phyloP scores from a whole-genome alignment of 495 filamentous ascomycete species.

The Hypoxylon fragiforme region DNA sequence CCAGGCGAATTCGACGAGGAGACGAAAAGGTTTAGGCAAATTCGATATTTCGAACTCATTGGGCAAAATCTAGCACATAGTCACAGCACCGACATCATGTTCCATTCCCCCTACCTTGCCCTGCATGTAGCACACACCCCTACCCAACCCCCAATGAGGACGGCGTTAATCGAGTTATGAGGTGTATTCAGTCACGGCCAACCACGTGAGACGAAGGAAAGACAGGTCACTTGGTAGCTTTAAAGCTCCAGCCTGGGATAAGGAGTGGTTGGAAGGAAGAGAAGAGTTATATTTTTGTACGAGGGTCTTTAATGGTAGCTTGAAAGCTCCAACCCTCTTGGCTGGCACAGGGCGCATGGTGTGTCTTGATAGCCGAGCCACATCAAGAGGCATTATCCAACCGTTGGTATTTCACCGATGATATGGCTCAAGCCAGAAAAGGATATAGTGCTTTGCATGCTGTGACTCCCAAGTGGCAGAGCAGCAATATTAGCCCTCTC shows the following conservation, averaged over 20 bases:
- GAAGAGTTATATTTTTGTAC: slow-evolving; percentile 28
- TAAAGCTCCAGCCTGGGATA: slow-evolving; percentile 54
- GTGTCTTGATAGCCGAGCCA: slow-evolving; percentile 5
- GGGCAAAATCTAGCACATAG: slow-evolving; percentile 30
- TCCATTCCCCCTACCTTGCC: slow-evolving; percentile 26
- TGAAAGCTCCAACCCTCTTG: slow-evolving; percentile 55
- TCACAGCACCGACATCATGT: slow-evolving; percentile 34
- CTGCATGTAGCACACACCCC: slow-evolving; percentile 21
- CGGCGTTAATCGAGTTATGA: slow-evolving; percentile 49
- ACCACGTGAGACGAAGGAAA: slow-evolving; percentile 34
- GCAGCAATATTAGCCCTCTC: slow-evolving; percentile 5
- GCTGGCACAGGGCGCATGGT: slow-evolving; percentile 7
- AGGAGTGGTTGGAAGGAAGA: slow-evolving; percentile 24
- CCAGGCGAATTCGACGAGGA: slow-evolving; percentile 3
- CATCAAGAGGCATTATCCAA: slow-evolving; percentile 6
- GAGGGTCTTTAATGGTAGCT: slow-evolving; percentile 53
- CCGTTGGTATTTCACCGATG: slow-evolving; percentile 6
- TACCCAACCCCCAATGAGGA: slow-evolving; percentile 36
- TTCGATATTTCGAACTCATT: slow-evolving; percentile 25
- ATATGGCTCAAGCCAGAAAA: slow-evolving; percentile 10
- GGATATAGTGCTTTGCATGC: slow-evolving; percentile 9
- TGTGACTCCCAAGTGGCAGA: slow-evolving; percentile 34
- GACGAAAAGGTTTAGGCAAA: slow-evolving; percentile 4
- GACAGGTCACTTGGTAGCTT: slow-evolving; percentile 54
- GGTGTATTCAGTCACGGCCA: slow-evolving; percentile 32